A percentile compares a stretch with the other conserved stretches of the same genome.
Evolutionary conservation across 129 eudicot genomes (phyloP).

Genomic region (Erigeron canadensis): DNA sequence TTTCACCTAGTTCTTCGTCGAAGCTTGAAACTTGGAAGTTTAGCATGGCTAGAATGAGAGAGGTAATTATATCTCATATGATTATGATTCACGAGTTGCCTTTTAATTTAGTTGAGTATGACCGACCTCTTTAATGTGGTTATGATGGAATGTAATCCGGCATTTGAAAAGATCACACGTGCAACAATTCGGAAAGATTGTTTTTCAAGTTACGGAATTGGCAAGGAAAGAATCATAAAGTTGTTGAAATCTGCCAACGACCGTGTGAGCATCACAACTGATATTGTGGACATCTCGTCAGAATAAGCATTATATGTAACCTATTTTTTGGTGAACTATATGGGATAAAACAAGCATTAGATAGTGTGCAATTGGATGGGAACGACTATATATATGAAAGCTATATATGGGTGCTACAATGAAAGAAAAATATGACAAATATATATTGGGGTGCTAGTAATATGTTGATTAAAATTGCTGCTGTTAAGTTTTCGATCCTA

Average conservation of each 20-base stretch:
- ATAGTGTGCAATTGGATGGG: background rate
- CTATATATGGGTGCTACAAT: background rate
- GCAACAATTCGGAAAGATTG: background rate
- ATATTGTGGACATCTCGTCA: background rate
- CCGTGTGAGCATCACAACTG: slow-evolving; percentile 15
- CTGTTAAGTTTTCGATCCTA: slow-evolving; percentile 1
- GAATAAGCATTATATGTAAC: slow-evolving; percentile 10
- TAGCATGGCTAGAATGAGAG: background rate
- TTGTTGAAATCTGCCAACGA: background rate
- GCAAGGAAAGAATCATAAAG: slow-evolving; percentile 4
- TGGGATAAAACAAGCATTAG: slow-evolving; percentile 9
- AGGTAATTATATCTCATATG: background rate
- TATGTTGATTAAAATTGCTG: background rate
- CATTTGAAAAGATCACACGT: slow-evolving; percentile 1
- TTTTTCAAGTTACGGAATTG: slow-evolving; percentile 9
- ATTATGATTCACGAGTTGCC: background rate
- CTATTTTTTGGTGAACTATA: slow-evolving; percentile 11
- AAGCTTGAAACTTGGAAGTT: background rate
- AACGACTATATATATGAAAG: background rate
- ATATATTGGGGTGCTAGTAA: background rate
- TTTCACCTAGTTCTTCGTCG: background rate
- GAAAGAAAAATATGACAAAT: background rate
- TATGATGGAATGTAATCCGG: background rate
- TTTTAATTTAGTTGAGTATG: slow-evolving; percentile 1
- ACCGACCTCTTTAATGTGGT: background rate